Evolutionary conservation across 805 yeast genomes (phyloP).

Genomic region (Suhomyces vadensis): DNA sequence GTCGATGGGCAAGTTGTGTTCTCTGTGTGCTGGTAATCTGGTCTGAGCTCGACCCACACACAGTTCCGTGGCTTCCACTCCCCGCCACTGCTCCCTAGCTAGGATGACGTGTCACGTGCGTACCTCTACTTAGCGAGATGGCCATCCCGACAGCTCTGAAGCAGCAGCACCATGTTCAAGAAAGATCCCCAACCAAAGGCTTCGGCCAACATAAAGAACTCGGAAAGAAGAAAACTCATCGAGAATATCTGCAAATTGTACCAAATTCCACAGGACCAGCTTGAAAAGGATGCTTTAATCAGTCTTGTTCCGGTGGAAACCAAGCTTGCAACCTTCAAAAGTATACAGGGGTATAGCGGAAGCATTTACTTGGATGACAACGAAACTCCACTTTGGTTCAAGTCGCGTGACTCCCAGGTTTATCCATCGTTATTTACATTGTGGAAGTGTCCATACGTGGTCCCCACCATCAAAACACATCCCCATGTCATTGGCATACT

Average conservation of each 20-base stretch:
- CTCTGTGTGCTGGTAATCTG: too few relatives aligned
- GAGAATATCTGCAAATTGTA: slow-evolving; percentile 43
- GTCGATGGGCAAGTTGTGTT: too few relatives aligned
- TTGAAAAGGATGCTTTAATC: slow-evolving; percentile 43
- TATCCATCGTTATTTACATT: slow-evolving; percentile 74
- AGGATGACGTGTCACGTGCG: background rate
- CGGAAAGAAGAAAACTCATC: slow-evolving; percentile 67
- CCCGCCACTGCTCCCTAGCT: too few relatives aligned
- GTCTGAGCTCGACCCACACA: too few relatives aligned
- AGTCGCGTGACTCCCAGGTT: slow-evolving; percentile 51
- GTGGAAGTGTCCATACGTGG: slow-evolving; percentile 65
- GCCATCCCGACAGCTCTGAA: too few relatives aligned
- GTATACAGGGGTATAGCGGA: slow-evolving; percentile 55
- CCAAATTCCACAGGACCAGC: slow-evolving; percentile 35
- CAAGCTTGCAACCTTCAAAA: slow-evolving; percentile 64
- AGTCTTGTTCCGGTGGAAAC: slow-evolving; percentile 52
- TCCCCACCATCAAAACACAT: slow-evolving; percentile 74
- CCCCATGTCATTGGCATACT: slow-evolving; percentile 68
- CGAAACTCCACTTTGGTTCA: slow-evolving; percentile 74
- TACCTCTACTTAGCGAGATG: too few relatives aligned
- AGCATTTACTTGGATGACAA: slow-evolving; percentile 62
- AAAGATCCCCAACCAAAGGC: slow-evolving; percentile 57
- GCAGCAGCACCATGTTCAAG: slow-evolving; percentile 30
- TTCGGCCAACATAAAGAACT: slow-evolving; percentile 73
- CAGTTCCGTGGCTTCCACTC: too few relatives aligned